Base-by-base conservation (phyloP, 345 rosid species). In the Excoecaria cochinchinensis region DNA sequence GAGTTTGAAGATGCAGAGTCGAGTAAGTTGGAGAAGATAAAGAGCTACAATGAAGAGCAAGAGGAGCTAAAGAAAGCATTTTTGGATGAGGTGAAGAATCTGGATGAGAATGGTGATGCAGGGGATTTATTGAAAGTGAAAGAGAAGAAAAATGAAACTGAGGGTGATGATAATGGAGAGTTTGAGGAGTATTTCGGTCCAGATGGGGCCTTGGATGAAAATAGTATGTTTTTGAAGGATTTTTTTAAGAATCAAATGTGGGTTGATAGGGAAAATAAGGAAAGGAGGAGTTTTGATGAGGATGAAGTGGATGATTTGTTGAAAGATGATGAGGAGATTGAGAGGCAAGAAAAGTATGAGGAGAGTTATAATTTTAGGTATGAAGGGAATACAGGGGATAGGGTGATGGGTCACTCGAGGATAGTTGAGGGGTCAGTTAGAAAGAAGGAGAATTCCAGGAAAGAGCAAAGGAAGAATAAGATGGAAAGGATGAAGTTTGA, bases 371-470 rank as follows among this genome's bases (percentile, higher is more conserved):
- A n/a, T n/a, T n/a, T n/a, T n/a, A n/a, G n/a, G n/a, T n/a, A n/a
- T n/a, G n/a, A n/a, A n/a, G n/a, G n/a, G 84, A 78, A 79, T 75
- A 82, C 61, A 7, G 97, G 83, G 36, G 99, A 90, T 73, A 61
- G 87, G 46, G 87, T 92, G 66, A 74, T 89, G 91, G 92, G 95
- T 40, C 86, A 90, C 65, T 86, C 97, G 0, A 83, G 99, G 84
- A 76, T 61, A 38, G 90, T 92, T 15, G 95, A 91, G 75, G 97
- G 90, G 13, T 85, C 97, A 0, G 97, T 95, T 60, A 90, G 99
- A 90, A 92, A 91, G 87, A 87, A 88, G 79, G 91, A 86, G 24
- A 88, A 62, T 13, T 60, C 93, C 0, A 89, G 99, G 86, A 90
- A 87, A 76, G 84, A 67, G 36, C 95, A 92, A 80, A 86, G 97